Conservation (phyloP, 305 asterid genomes). For the Fraxinus paxiana region DNA sequence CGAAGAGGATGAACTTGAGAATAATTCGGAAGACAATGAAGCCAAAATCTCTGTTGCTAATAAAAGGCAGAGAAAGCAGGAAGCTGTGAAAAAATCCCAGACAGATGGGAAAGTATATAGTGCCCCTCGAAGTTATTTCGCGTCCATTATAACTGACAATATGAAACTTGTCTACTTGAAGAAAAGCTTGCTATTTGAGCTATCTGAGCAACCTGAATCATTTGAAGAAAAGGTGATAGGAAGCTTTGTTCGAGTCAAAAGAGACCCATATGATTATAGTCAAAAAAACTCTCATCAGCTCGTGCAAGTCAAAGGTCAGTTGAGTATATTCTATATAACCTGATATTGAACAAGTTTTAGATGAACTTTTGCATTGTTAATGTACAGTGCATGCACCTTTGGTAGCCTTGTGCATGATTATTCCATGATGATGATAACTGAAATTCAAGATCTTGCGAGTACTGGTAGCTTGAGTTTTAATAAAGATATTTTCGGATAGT, state of each 20-base stretch:
- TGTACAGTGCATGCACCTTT: not conserved
- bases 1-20: conserved; percentile 44
- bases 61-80: conserved; percentile 34
- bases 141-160: conserved; percentile 60
- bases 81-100: conserved; percentile 27
- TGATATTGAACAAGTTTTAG: conserved; percentile 5
- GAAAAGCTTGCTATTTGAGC: conserved; percentile 55
- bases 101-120: conserved; percentile 23
- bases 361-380: conserved; percentile 10
- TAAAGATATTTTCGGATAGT: not conserved
- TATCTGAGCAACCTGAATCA: conserved; percentile 52
- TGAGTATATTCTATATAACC: conserved; percentile 12
- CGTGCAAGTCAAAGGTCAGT: conserved; percentile 73
- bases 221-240: conserved; percentile 70
- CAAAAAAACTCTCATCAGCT: conserved; percentile 53
- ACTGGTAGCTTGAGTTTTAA: not conserved
- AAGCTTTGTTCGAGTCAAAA: conserved; percentile 60
- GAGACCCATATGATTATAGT: conserved; percentile 41
- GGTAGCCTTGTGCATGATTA: not conserved
- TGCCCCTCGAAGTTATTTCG: conserved; percentile 40
- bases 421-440: not conserved
- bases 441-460: conserved; percentile 10
- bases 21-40: conserved; percentile 33
- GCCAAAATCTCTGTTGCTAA: conserved; percentile 14
- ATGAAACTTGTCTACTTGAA: conserved; percentile 72